phyloP scores from a whole-genome alignment of 768 basidiomycete genomes.

The Cubamyces sp. region DNA sequence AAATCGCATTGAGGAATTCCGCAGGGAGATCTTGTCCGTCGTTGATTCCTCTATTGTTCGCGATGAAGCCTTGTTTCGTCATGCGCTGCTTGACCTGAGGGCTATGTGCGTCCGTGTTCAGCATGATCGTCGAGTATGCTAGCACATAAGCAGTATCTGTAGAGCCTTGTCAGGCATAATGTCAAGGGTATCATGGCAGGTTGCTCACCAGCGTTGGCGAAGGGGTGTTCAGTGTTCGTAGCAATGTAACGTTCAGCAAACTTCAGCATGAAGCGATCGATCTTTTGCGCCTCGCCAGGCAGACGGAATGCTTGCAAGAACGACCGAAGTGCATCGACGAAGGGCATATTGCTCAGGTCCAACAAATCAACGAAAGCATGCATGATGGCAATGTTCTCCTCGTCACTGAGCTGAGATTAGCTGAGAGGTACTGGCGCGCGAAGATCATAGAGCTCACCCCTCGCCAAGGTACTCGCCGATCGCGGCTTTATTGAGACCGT shows the following conservation, averaged over 20 bases:
- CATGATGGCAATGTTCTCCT: conserved; percentile 90
- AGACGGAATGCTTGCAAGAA: conserved; percentile 97
- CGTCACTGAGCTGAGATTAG: conserved; percentile 59
- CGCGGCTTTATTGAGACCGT: conserved; percentile 93
- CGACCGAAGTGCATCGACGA: conserved; percentile 86
- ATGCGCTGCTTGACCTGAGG: conserved; percentile 94
- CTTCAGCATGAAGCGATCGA: conserved; percentile 98
- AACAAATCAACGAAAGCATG: conserved; percentile 95
- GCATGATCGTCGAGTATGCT: conserved; percentile 92
- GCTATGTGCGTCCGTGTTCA: conserved; percentile 97
- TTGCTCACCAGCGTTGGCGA: conserved; percentile 88
- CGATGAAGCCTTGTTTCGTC: conserved; percentile 89
- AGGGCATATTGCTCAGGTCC: conserved; percentile 79
- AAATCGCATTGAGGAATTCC: conserved; percentile 76
- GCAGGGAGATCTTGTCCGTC: conserved; percentile 88
- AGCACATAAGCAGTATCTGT: conserved; percentile 92
- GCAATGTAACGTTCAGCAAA: conserved; percentile 97
- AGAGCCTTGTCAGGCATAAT: not conserved
- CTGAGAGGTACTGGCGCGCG: conserved; percentile 1
- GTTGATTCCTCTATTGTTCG: conserved; percentile 97
- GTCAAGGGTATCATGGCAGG: not conserved
- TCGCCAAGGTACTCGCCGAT: conserved; percentile 99
- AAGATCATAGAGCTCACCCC: conserved; percentile 61
- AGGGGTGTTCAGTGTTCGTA: conserved; percentile 80
- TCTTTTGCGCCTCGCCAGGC: conserved; percentile 97